phyloP scores from a whole-genome alignment of 768 basidiomycete species.

The Termitomyces sp. region DNA sequence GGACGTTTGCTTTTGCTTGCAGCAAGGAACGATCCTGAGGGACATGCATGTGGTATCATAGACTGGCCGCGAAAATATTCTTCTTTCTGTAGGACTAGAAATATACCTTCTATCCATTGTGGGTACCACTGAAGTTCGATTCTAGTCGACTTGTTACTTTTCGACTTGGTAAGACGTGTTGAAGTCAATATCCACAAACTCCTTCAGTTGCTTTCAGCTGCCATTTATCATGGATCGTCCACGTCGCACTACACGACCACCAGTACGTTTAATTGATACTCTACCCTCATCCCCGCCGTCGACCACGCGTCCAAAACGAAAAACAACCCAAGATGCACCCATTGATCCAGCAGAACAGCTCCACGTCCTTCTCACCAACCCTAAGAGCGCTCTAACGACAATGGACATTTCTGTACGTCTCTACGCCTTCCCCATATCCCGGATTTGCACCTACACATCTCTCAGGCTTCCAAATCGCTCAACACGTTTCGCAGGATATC shows the following conservation, averaged over 20 bases:
- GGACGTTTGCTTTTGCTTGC: not conserved
- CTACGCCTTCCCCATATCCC: slow-evolving; percentile 3
- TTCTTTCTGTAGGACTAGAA: too few species aligned
- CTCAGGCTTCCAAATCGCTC: slow-evolving; percentile 15
- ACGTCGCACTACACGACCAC: slow-evolving; percentile 12
- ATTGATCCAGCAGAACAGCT: slow-evolving; percentile 8
- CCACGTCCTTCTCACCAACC: slow-evolving; percentile 7
- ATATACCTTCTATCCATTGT: too few species aligned
- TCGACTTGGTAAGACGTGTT: not conserved
- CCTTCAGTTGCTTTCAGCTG: not conserved
- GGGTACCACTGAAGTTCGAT: too few species aligned
- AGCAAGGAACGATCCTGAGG: too few species aligned
- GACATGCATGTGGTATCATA: too few species aligned
- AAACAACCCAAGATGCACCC: slow-evolving; percentile 4
- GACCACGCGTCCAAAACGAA: slow-evolving; percentile 8
- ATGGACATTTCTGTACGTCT: slow-evolving; percentile 46
- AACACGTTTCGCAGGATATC: slow-evolving; percentile 35
- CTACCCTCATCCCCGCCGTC: not conserved
- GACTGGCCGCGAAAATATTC: not conserved
- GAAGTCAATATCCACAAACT: not conserved
- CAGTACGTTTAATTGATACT: slow-evolving; percentile 3
- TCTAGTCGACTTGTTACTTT: not conserved
- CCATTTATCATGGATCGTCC: slow-evolving; percentile 16
- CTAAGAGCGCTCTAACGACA: slow-evolving; percentile 7
- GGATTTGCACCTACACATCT: slow-evolving; percentile 4